Evolutionary conservation across 2,329 filamentous ascomycete genomes (phyloP).

Genomic region (Helotiales sp.): DNA sequence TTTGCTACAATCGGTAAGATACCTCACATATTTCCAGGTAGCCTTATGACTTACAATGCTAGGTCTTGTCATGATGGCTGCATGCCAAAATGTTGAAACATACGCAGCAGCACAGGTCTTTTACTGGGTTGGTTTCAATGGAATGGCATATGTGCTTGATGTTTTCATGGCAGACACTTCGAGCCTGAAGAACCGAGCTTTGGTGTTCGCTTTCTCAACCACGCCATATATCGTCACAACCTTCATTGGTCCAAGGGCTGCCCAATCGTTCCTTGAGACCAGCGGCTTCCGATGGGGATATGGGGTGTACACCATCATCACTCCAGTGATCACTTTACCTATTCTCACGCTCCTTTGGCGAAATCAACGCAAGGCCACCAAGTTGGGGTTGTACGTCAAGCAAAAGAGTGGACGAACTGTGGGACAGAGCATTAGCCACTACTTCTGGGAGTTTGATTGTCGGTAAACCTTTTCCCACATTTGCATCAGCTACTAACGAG

Average conservation of each 20-base stretch:
- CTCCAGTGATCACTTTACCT: conserved; percentile 65
- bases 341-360: conserved; percentile 56
- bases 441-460: conserved; percentile 65
- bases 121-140: conserved; percentile 40
- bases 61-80: conserved; percentile 69
- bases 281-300: conserved; percentile 72
- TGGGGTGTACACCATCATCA: conserved; percentile 68
- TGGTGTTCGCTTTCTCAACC: conserved; percentile 58
- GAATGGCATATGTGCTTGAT: conserved; percentile 62
- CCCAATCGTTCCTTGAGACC: conserved; percentile 56
- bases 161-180: conserved; percentile 74
- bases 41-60: conserved; percentile 43
- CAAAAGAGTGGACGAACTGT: conserved; percentile 51
- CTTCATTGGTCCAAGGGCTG: conserved; percentile 64
- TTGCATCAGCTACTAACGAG: not conserved
- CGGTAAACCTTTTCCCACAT: not conserved
- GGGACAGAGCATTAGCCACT: conserved; percentile 55
- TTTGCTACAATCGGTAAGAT: conserved; percentile 51
- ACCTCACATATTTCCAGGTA: not conserved
- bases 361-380: conserved; percentile 65
- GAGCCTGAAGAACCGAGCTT: conserved; percentile 63
- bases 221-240: conserved; percentile 71
- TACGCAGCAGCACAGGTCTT: conserved; percentile 57
- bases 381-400: conserved; percentile 53
- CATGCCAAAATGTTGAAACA: conserved; percentile 61